Evolutionary conservation across 108 stramenopile species (phyloP).

Genomic region (Seminavis robusta): DNA sequence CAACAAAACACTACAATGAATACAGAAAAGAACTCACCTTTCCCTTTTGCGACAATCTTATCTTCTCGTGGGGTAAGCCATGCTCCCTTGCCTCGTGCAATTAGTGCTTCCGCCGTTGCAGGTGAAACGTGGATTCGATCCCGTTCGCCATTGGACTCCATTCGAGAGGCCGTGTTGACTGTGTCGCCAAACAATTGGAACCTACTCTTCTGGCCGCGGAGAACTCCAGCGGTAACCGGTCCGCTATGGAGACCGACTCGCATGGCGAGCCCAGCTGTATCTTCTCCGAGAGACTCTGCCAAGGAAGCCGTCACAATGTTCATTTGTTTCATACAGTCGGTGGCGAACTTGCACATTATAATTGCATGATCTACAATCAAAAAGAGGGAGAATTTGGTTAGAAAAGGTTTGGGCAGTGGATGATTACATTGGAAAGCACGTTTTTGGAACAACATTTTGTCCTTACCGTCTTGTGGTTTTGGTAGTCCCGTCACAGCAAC

Average conservation of each 20-base stretch:
- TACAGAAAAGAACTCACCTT: conserved; percentile 63
- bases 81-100: conserved; percentile 26
- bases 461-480: no score
- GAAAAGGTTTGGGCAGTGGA: no score
- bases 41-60: conserved; percentile 53
- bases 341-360: no score
- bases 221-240: conserved; percentile 53
- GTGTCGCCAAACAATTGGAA: conserved; percentile 75
- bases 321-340: conserved; percentile 19
- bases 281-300: conserved; percentile 23
- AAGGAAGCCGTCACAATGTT: no score
- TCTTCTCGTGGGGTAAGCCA: conserved; percentile 40
- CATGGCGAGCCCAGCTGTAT: conserved; percentile 35
- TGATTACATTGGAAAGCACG: no score
- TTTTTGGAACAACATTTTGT: no score
- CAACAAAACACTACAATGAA: no score
- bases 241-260: conserved; percentile 61
- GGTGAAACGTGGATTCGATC: conserved; percentile 45
- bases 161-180: conserved; percentile 65
- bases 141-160: conserved; percentile 29
- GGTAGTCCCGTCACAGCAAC: no score
- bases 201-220: conserved; percentile 42
- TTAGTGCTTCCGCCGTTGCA: conserved; percentile 46
- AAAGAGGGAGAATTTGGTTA: no score
- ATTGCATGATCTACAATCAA: no score